Conservation (phyloP, 352 stramenopile genomes). For the Thalassiosira mediterranea region DNA sequence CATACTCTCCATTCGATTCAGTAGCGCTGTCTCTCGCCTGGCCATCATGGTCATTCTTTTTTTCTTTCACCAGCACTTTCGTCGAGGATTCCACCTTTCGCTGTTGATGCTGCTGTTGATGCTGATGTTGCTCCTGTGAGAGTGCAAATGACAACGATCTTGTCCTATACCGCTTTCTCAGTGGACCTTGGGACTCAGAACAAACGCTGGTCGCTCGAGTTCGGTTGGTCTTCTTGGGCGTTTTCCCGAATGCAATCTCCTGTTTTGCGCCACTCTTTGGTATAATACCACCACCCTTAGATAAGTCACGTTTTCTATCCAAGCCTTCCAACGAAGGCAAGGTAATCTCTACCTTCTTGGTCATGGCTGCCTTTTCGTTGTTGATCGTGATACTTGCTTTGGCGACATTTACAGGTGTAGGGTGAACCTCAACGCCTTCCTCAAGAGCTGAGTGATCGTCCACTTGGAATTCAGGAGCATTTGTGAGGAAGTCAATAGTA, state of each 20-base stretch:
- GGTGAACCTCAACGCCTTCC: conserved; percentile 10
- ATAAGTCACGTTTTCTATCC: no score
- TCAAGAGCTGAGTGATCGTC: no score
- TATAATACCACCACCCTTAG: no score
- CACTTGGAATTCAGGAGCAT: no score
- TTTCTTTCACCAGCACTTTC: no score
- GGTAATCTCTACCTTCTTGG: no score
- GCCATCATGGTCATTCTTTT: conserved; percentile 7
- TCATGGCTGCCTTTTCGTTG: no score
- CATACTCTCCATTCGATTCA: conserved; percentile 18
- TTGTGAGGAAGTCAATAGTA: conserved; percentile 51
- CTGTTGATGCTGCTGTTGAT: no score
- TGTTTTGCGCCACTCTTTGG: neutral
- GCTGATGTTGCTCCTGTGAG: no score
- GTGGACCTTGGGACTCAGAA: conserved; percentile 18
- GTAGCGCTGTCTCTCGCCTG: neutral
- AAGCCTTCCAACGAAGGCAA: no score
- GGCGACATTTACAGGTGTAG: conserved; percentile 3
- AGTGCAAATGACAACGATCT: conserved; percentile 41
- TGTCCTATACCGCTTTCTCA: conserved; percentile 38
- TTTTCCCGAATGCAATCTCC: conserved; percentile 34
- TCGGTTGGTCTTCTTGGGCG: conserved; percentile 48
- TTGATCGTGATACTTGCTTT: conserved; percentile 3
- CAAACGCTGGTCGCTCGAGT: conserved; percentile 14
- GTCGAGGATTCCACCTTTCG: no score